Base-by-base conservation (phyloP, 164 flowering plant species). In the Protea cynaroides region DNA sequence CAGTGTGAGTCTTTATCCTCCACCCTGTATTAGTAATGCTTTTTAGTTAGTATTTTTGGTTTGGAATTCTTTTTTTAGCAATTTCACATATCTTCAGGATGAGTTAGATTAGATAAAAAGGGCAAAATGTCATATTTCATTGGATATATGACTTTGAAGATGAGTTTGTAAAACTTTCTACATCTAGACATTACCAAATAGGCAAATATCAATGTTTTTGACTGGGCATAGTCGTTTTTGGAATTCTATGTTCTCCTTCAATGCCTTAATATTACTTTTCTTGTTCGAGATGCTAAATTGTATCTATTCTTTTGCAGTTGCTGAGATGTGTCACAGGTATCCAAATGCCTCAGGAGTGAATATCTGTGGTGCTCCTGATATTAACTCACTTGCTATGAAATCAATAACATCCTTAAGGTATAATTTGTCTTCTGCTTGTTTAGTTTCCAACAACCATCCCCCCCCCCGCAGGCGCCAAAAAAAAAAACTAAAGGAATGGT, bases 281-380 rank as follows among this genome's bases (percentile, higher is more conserved):
- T 3, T 44, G 5, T 15, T 15, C 8, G 11, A 0, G 34, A 29
- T 29, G 34, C 19, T 7, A 49, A 49, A 49, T 15, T 49, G 52
- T 15, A 56, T 60, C 13, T 51, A 10, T 67, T 21, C 12, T 46
- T 69, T 58, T 81, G 72, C 80, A 94, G 99, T 94, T 81, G 90
- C 85, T 62, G 93, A 86, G 63, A 86, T 94, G 82, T 91, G 93
- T 70, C 84, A 59, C 8, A 79, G 97, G 14, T 89, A 91, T 75
- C 96, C 92, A 17, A 91, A 87, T 76, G 97, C 93, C 49, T 84
- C 84, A 63, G 84, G 85, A 75, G 81, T 94, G 40, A 91, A 86
- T 70, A 59, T 94, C 18, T 74, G 63, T 64, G 96, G 92, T 60
- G 72, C 84, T 64, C 85, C 90, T 38, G 51, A 75, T 54, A 68